Evolutionary conservation across 2,329 filamentous ascomycete genomes (phyloP).

Genomic region (Gyromitra esculenta): DNA sequence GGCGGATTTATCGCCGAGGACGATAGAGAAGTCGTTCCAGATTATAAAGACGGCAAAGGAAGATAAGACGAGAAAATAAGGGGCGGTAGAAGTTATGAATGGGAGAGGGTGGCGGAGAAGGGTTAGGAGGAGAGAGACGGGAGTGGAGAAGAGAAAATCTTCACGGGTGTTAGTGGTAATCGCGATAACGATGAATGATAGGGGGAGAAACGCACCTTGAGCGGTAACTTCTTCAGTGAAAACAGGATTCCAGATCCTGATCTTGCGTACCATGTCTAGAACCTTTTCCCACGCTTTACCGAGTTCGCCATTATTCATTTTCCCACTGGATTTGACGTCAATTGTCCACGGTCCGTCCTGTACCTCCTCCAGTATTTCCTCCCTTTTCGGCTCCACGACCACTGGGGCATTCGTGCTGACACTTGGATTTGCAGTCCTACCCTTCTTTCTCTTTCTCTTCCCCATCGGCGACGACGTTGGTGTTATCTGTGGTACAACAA

Average conservation of each 20-base stretch:
- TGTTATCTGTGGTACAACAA: not conserved
- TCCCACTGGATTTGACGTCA: conserved; percentile 32
- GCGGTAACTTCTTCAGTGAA: conserved; percentile 38
- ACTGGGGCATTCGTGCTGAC: not conserved
- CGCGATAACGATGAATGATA: conserved; percentile 16
- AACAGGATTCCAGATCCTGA: conserved; percentile 49
- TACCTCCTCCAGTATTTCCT: conserved; percentile 21
- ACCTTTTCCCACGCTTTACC: conserved; percentile 36
- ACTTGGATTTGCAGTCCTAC: not conserved
- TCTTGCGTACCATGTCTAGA: conserved; percentile 26
- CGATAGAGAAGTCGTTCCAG: conserved; percentile 86
- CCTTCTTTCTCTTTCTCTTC: conserved; percentile 40
- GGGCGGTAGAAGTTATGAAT: conserved; percentile 63
- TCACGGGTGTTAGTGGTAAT: conserved; percentile 27
- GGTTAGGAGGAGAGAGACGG: conserved; percentile 72
- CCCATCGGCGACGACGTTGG: conserved; percentile 28
- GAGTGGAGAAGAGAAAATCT: conserved; percentile 67
- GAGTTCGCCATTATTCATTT: conserved; percentile 34
- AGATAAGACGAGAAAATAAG: conserved; percentile 70
- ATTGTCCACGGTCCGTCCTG: conserved; percentile 51
- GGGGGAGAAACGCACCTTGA: conserved; percentile 28
- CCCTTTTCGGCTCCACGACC: conserved; percentile 19
- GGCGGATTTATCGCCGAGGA: conserved; percentile 93
- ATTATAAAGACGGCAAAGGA: conserved; percentile 78
- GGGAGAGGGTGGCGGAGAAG: conserved; percentile 63